These are phyloP conservation scores for Coniochaeta ligniaria DNA, from an alignment of 2,329 filamentous ascomycete species.

Conservation along the genomic window DNA sequence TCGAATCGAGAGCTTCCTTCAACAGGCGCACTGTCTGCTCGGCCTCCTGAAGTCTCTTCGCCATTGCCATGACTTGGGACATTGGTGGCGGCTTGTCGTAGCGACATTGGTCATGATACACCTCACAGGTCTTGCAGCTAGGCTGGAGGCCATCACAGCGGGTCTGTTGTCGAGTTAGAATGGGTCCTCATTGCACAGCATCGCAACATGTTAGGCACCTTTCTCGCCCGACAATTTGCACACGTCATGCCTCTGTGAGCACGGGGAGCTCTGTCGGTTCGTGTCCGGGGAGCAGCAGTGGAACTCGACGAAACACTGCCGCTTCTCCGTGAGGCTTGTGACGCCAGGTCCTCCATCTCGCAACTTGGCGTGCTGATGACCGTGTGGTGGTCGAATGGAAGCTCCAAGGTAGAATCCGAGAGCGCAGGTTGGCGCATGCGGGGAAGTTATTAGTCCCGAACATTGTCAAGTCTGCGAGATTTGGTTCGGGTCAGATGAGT, in stretches of 20 bases:
- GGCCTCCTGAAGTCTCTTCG: constrained; percentile 17
- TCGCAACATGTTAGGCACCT: constrained; percentile 6
- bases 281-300: background rate
- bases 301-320: background rate
- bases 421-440: no score
- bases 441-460: no score
- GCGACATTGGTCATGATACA: constrained; percentile 20
- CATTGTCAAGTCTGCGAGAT: no score
- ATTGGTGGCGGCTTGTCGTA: constrained; percentile 24
- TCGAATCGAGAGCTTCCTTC: constrained; percentile 6
- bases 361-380: no score
- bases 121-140: constrained; percentile 21
- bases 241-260: constrained; percentile 14
- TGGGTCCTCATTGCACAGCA: background rate
- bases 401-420: no score
- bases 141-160: constrained; percentile 21
- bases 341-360: no score
- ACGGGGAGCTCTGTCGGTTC: background rate
- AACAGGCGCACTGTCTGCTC: constrained; percentile 14
- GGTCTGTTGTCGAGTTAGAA: constrained; percentile 1
- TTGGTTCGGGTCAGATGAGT: no score
- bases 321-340: no score
- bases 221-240: constrained; percentile 14
- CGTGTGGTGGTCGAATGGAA: no score
- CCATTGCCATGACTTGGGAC: constrained; percentile 22